Evolutionary conservation across 2,329 filamentous ascomycete genomes (phyloP).

Genomic region (Pyrenophora teres): DNA sequence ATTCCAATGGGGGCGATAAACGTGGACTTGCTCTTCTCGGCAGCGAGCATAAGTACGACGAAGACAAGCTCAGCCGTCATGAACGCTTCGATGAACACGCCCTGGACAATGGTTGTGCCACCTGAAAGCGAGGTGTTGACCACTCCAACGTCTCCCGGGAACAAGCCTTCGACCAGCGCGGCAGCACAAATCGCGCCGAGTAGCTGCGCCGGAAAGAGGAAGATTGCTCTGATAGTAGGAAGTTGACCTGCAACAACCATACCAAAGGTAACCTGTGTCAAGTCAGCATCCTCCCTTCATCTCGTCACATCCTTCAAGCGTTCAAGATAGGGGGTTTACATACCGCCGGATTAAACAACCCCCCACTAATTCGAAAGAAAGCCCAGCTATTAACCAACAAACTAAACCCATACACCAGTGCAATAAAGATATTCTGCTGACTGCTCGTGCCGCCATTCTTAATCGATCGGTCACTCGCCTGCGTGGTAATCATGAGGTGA

Average conservation of each 20-base stretch:
- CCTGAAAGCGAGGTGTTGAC: slow-evolving; percentile 23
- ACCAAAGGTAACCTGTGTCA: slow-evolving; percentile 27
- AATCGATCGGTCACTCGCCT: slow-evolving; percentile 20
- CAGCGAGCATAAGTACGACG: slow-evolving; percentile 36
- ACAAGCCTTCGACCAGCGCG: slow-evolving; percentile 29
- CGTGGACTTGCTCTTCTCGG: slow-evolving; percentile 37
- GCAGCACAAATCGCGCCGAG: slow-evolving; percentile 33
- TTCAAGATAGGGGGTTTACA: neutral
- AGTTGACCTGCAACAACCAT: slow-evolving; percentile 29
- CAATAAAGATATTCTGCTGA: slow-evolving; percentile 33
- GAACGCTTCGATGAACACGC: slow-evolving; percentile 28
- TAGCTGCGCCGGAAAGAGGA: slow-evolving; percentile 29
- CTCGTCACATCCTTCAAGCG: neutral
- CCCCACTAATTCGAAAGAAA: slow-evolving; percentile 38
- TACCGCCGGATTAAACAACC: slow-evolving; percentile 27
- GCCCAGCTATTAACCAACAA: slow-evolving; percentile 41
- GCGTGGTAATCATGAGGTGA: slow-evolving; percentile 31
- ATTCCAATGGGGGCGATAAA: slow-evolving; percentile 31
- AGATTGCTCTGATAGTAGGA: slow-evolving; percentile 20
- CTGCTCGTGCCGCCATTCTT: slow-evolving; percentile 22
- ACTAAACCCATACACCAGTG: slow-evolving; percentile 37
- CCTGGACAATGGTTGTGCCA: slow-evolving; percentile 25
- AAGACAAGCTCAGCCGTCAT: slow-evolving; percentile 32
- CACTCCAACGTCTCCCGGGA: slow-evolving; percentile 29
- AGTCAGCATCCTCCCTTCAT: neutral